A percentile compares a stretch with the other conserved stretches of the same genome.
Evolutionary conservation across 140 eudicot genomes (phyloP).

Genomic region (Bidens hawaiensis): DNA sequence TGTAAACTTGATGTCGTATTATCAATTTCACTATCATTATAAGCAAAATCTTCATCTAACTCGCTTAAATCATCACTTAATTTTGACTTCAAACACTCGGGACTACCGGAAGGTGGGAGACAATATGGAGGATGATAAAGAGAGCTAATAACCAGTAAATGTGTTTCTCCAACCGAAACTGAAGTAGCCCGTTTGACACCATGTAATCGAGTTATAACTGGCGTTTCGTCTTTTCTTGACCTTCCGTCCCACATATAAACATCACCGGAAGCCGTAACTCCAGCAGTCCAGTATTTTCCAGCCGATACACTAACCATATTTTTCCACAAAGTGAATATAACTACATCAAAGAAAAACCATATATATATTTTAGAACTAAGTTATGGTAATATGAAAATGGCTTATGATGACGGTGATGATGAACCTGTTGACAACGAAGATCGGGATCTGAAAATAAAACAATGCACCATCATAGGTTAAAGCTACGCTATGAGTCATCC

Average conservation of each 20-base stretch:
- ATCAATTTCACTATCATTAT: slow-evolving; percentile 47
- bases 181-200: slow-evolving; percentile 87
- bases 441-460: slow-evolving; percentile 83
- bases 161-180: slow-evolving; percentile 95
- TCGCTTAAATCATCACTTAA: slow-evolving; percentile 47
- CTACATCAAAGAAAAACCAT: slow-evolving; percentile 32
- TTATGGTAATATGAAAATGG: not conserved
- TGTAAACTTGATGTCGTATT: slow-evolving; percentile 10
- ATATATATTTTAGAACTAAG: not conserved
- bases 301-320: slow-evolving; percentile 66
- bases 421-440: slow-evolving; percentile 82
- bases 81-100: slow-evolving; percentile 22
- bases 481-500: slow-evolving; percentile 84
- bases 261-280: slow-evolving; percentile 76
- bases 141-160: slow-evolving; percentile 67
- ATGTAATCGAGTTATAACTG: slow-evolving; percentile 60
- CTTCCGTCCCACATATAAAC: slow-evolving; percentile 94
- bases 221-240: slow-evolving; percentile 53
- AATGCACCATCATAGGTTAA: slow-evolving; percentile 92
- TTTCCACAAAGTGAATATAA: slow-evolving; percentile 59
- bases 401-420: not conserved
- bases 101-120: slow-evolving; percentile 12
- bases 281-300: slow-evolving; percentile 95
- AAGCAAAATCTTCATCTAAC: slow-evolving; percentile 58
- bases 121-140: slow-evolving; percentile 77